Percentiles rank a stretch among this genome's conserved stretches.
Conservation (phyloP, 2,329 filamentous ascomycete genomes). For the Apiospora aurea region DNA sequence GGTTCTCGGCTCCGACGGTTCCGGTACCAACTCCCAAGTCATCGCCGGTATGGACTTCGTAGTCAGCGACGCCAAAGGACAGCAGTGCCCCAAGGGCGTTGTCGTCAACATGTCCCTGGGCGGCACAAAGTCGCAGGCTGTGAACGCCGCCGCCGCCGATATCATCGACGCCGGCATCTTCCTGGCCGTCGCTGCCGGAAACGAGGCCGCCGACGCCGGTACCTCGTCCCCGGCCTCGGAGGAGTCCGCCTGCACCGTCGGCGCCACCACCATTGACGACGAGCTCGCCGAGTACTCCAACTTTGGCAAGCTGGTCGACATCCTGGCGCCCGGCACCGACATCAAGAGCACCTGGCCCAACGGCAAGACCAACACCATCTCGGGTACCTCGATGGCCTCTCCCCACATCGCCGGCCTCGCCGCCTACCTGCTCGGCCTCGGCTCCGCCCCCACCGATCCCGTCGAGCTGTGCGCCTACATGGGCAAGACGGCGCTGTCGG, state of each 20-base stretch:
- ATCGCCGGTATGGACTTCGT: slow-evolving; percentile 54
- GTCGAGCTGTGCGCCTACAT: slow-evolving; percentile 42
- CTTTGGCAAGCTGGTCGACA: slow-evolving; percentile 56
- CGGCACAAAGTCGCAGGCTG: slow-evolving; percentile 51
- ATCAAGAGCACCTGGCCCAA: slow-evolving; percentile 57
- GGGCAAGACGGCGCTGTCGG: slow-evolving; percentile 47
- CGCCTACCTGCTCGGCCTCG: slow-evolving; percentile 43
- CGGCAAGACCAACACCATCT: slow-evolving; percentile 49
- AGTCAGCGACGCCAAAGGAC: slow-evolving; percentile 42
- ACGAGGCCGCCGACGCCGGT: slow-evolving; percentile 52
- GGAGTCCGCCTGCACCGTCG: slow-evolving; percentile 58
- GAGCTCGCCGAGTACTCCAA: slow-evolving; percentile 45
- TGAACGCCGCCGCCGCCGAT: slow-evolving; percentile 59
- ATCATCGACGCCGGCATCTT: slow-evolving; percentile 57
- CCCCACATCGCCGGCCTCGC: slow-evolving; percentile 46
- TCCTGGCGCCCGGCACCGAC: slow-evolving; percentile 57
- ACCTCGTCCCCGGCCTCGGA: slow-evolving; percentile 58
- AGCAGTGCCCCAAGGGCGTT: slow-evolving; percentile 49
- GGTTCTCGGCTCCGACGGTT: slow-evolving; percentile 49
- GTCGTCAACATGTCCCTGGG: slow-evolving; percentile 67
- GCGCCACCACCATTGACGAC: slow-evolving; percentile 47
- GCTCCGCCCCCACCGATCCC: neutral
- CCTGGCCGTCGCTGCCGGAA: slow-evolving; percentile 64
- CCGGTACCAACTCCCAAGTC: slow-evolving; percentile 49
- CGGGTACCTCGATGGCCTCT: slow-evolving; percentile 53